Evolutionary conservation across 179 eudicot genomes (phyloP).

Genomic region (Spergularia azorica): DNA sequence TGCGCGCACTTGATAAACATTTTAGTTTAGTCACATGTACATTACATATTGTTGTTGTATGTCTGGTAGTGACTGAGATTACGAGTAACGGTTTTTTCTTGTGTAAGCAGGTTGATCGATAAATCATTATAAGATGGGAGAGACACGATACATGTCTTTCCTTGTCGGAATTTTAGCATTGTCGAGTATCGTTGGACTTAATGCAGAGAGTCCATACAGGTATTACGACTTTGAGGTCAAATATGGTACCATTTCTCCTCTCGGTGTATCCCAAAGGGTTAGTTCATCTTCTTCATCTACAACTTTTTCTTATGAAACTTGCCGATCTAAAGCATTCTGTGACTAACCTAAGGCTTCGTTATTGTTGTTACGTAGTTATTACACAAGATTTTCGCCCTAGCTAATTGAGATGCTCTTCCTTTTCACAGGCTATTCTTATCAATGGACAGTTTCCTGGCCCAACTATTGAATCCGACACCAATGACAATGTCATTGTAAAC

Average conservation of each 20-base stretch:
- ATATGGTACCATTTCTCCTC: conserved; percentile 63
- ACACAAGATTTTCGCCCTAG: no score
- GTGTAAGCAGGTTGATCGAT: conserved; percentile 21
- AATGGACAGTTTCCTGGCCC: conserved; percentile 93
- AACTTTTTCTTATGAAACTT: background rate
- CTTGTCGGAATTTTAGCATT: conserved; percentile 50
- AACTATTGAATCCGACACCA: conserved; percentile 53
- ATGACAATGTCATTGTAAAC: conserved; percentile 67
- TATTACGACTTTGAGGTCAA: conserved; percentile 53
- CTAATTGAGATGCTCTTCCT: no score
- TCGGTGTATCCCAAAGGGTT: conserved; percentile 64
- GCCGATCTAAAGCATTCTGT: background rate
- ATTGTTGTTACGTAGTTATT: background rate
- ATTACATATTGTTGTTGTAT: no score
- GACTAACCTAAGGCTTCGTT: background rate
- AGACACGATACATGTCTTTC: conserved; percentile 27
- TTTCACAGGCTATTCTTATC: conserved; percentile 60
- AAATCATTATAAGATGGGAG: conserved; percentile 36
- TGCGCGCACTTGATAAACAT: no score
- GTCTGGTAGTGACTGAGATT: no score
- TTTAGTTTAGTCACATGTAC: no score
- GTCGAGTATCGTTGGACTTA: conserved; percentile 35
- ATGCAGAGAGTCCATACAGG: conserved; percentile 74
- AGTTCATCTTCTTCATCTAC: conserved; percentile 9
- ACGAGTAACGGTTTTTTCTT: background rate